These are phyloP conservation scores for Peterozyma toletana DNA, from an alignment of 805 yeast genomes.

Conservation along the genomic window DNA sequence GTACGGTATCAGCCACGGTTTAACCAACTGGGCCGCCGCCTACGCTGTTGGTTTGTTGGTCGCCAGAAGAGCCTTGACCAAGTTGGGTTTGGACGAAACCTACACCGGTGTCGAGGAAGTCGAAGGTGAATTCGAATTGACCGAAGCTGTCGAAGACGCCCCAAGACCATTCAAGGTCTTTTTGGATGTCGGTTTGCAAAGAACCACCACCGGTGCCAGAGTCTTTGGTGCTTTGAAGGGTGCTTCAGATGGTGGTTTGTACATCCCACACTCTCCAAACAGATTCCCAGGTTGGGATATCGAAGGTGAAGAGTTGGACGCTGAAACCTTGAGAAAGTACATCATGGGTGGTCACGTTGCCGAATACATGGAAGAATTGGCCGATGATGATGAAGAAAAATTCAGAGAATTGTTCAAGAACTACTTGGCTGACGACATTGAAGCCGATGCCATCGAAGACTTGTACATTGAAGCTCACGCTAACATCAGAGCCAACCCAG, in stretches of 20 bases:
- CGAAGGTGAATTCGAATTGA: slow-evolving; percentile 97
- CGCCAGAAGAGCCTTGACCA: slow-evolving; percentile 98
- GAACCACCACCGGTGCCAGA: slow-evolving; percentile 99
- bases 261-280: slow-evolving; percentile 98
- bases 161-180: slow-evolving; percentile 99
- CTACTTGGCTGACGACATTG: slow-evolving; percentile 94
- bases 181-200: slow-evolving; percentile 98
- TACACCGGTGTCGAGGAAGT: slow-evolving; percentile 98
- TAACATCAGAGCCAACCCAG: slow-evolving; percentile 93
- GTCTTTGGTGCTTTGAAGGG: slow-evolving; percentile 99
- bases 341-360: slow-evolving; percentile 99
- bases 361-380: slow-evolving; percentile 99
- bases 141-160: slow-evolving; percentile 98
- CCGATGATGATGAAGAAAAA: slow-evolving; percentile 99
- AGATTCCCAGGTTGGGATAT: slow-evolving; percentile 99
- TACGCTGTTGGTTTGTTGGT: slow-evolving; percentile 97
- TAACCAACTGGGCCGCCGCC: slow-evolving; percentile 99
- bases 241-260: slow-evolving; percentile 99
- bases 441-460: slow-evolving; percentile 95
- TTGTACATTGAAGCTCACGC: slow-evolving; percentile 92
- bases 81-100: slow-evolving; percentile 97
- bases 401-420: slow-evolving; percentile 93
- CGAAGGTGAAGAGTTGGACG: slow-evolving; percentile 96
- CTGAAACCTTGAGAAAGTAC: slow-evolving; percentile 96
- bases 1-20: slow-evolving; percentile 97